phyloP scores from a whole-genome alignment of 352 stramenopile genomes.

The Phytophthora meadii region DNA sequence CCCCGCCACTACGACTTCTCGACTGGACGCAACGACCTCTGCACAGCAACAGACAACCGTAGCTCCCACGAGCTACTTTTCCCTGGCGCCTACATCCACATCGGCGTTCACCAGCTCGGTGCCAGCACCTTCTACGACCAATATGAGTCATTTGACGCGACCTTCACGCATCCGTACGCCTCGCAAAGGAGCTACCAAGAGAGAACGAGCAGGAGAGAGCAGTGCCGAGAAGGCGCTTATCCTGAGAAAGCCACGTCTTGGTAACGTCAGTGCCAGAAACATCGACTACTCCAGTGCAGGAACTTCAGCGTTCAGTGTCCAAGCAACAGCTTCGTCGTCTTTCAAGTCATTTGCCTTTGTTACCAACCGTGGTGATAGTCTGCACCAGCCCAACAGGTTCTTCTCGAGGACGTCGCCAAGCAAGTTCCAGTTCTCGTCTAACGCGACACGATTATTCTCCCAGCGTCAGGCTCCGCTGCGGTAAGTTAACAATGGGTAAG shows the following conservation, averaged over 20 bases:
- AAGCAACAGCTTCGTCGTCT: constrained; percentile 3
- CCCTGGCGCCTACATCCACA: constrained; percentile 9
- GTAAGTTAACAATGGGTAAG: constrained; percentile 30
- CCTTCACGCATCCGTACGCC: constrained; percentile 57
- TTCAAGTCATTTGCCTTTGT: constrained; percentile 28
- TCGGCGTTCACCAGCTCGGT: constrained; percentile 38
- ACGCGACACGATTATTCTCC: constrained; percentile 47
- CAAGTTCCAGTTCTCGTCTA: constrained; percentile 58
- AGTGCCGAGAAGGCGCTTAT: constrained; percentile 60
- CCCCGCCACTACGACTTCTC: constrained; percentile 9
- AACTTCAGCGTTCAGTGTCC: constrained; percentile 12
- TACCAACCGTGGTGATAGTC: constrained; percentile 21
- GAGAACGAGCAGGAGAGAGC: constrained; percentile 49
- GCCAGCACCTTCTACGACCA: constrained; percentile 29
- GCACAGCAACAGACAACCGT: constrained; percentile 8
- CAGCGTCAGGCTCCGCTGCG: constrained; percentile 52
- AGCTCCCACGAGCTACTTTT: constrained; percentile 24
- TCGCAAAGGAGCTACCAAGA: constrained; percentile 67
- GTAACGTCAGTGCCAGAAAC: constrained; percentile 21
- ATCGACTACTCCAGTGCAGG: constrained; percentile 28
- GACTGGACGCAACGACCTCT: constrained; percentile 8
- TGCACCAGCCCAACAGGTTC: constrained; percentile 19
- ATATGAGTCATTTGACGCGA: constrained; percentile 53
- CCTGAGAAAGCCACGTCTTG: constrained; percentile 63
- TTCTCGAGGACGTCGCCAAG: constrained; percentile 50